Base-by-base conservation (phyloP, 495 filamentous ascomycete genomes). In the Annulohypoxylon maeteangense region DNA sequence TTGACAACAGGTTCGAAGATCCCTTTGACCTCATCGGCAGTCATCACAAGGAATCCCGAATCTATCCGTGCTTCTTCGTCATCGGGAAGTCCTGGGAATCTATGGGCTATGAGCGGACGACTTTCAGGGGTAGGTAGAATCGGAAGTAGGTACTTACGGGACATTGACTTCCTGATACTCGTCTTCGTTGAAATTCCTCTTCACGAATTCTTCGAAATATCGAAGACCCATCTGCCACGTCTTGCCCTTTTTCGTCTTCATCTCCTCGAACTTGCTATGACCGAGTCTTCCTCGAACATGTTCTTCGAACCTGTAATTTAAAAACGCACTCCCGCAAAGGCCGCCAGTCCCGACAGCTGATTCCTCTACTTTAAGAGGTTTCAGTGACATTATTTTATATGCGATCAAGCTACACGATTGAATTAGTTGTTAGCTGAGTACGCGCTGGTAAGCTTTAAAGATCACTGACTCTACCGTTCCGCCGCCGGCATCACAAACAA, bases 401-500 rank as follows among this genome's bases (percentile, higher is more conserved):
- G 89, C 87, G 44, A 93, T 93, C 25, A 93, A 79, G 73, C 83
- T 85, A 53, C 27, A n/a, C 4, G n/a, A 11, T 45, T n/a, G 4
- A 42, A 61, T 81, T 53, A 79, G 73, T 56, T 7, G 57, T 31
- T n/a, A 4, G 14, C 47, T 79, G 71, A 1, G 68, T 73, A 3
- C 48, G 53, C 22, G 78, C 47, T 1, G 74, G 70, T 16, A 12
- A 74, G 59, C 27, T 74, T 64, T 2, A 18, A 29, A 31, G 7
- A 27, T n/a, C 4, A 81, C 83, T 74, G 16, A 85, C 83, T 83
- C 87, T 0, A 93, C 90, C 0, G 91, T 93, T 1, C 91, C 92
- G n/a, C 91, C 92, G 32, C 91, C 90, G 0, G 90, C 91, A 76
- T 94, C 92, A 71, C 90, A 91, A 2, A 94, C 82, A 44, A 93